A percentile compares a stretch with the other conserved stretches of the same genome.
These are phyloP conservation scores for Cordyceps fumosorosea DNA, from an alignment of 2,329 filamentous ascomycete genomes.

Conservation along the genomic window DNA sequence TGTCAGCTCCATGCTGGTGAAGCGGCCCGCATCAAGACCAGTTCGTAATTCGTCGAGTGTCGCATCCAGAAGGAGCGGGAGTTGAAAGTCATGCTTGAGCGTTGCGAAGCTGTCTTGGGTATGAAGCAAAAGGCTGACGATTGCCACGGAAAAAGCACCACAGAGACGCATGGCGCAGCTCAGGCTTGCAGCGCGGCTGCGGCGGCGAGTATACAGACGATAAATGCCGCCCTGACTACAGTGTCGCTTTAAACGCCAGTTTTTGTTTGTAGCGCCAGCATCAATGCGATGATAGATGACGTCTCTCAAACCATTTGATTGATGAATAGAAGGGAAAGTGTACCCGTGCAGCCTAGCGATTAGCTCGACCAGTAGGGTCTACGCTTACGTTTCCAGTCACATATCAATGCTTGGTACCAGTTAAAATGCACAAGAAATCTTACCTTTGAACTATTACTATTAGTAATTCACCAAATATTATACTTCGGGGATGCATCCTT, in stretches of 20 bases:
- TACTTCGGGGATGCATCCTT: too few relatives aligned
- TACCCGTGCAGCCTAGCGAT: background rate
- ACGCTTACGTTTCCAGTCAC: background rate
- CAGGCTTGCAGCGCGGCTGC: background rate
- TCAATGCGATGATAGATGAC: too few relatives aligned
- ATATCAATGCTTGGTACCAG: background rate
- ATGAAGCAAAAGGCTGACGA: background rate
- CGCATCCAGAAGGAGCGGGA: conserved; percentile 17
- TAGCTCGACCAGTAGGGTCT: background rate
- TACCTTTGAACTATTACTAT: too few relatives aligned
- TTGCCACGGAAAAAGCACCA: background rate
- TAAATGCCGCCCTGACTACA: too few relatives aligned
- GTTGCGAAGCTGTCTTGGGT: background rate
- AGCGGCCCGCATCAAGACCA: conserved; percentile 18
- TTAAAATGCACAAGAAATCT: background rate
- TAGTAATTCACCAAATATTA: too few relatives aligned
- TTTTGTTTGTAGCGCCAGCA: too few relatives aligned
- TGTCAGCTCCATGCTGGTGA: conserved; percentile 32
- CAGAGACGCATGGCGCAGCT: background rate
- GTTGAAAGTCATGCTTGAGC: background rate
- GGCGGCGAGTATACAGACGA: background rate
- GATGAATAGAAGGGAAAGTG: background rate
- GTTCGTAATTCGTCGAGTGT: conserved; percentile 18
- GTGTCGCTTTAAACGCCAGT: too few relatives aligned
- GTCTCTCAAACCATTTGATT: background rate